phyloP scores from a whole-genome alignment of 805 yeast genomes.

The Tetrapisispora iriomotensis region DNA sequence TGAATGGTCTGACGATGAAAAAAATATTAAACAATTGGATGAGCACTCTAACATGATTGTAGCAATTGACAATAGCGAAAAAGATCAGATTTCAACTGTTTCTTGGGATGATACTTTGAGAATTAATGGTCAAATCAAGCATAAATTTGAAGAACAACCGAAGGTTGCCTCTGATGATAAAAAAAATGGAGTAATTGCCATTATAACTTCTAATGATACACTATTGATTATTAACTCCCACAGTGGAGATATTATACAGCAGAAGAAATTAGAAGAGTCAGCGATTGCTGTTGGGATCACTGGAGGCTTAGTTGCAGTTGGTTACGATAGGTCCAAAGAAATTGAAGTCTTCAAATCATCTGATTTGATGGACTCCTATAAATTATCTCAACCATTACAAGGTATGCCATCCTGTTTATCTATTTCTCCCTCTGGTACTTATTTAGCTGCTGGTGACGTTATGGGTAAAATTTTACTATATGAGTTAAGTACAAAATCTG shows the following conservation, averaged over 20 bases:
- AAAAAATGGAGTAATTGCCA: slow-evolving; percentile 30
- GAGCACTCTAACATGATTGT: slow-evolving; percentile 61
- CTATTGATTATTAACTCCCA: slow-evolving; percentile 28
- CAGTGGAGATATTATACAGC: slow-evolving; percentile 25
- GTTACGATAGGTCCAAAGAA: slow-evolving; percentile 34
- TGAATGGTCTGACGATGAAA: slow-evolving; percentile 42
- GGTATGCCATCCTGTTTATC: slow-evolving; percentile 54
- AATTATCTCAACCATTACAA: slow-evolving; percentile 38
- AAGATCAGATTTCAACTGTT: slow-evolving; percentile 37
- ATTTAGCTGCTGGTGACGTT: slow-evolving; percentile 76
- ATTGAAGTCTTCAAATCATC: slow-evolving; percentile 33
- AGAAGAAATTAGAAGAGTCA: slow-evolving; percentile 28
- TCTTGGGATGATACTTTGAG: slow-evolving; percentile 87
- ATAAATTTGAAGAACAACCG: slow-evolving; percentile 40
- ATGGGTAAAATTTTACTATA: slow-evolving; percentile 80
- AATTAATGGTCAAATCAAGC: slow-evolving; percentile 17
- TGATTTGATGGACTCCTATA: slow-evolving; percentile 25
- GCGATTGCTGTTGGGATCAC: slow-evolving; percentile 41
- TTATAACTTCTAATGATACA: slow-evolving; percentile 38
- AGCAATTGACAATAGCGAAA: slow-evolving; percentile 33
- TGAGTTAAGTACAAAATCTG: slow-evolving; percentile 40
- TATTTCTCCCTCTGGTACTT: slow-evolving; percentile 60
- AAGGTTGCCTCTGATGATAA: slow-evolving; percentile 33
- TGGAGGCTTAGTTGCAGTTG: slow-evolving; percentile 38
- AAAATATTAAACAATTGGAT: slow-evolving; percentile 24